Percentiles rank a stretch among this genome's conserved stretches.
These are phyloP conservation scores for Polytrichum formosum DNA, from an alignment of 225 moss, liverwort and hornwort genomes.

Conservation along the genomic window DNA sequence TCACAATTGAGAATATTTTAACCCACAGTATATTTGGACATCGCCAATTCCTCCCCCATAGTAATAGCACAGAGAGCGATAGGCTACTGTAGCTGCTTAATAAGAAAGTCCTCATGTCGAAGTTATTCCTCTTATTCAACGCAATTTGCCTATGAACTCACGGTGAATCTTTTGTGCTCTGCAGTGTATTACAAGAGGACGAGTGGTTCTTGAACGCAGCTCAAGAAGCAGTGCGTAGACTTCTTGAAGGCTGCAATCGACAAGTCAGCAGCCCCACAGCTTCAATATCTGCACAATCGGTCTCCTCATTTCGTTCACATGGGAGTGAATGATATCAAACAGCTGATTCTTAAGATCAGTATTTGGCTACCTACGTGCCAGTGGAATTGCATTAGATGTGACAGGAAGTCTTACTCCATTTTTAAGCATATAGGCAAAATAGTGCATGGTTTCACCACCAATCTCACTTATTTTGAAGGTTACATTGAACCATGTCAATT, in stretches of 20 bases:
- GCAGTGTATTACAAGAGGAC: slow-evolving; percentile 76
- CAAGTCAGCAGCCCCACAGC: slow-evolving; percentile 87
- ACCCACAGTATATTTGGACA: too few species aligned
- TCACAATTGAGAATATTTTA: too few species aligned
- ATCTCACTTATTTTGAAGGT: slow-evolving; percentile 11
- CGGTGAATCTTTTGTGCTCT: slow-evolving; percentile 3
- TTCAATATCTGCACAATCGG: slow-evolving; percentile 86
- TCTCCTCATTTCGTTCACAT: slow-evolving; percentile 77
- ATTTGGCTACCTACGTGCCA: slow-evolving; percentile 10
- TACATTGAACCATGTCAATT: slow-evolving; percentile 10
- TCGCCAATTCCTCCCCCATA: too few species aligned
- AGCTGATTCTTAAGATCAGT: slow-evolving; percentile 1
- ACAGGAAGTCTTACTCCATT: slow-evolving; percentile 15
- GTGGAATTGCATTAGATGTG: slow-evolving; percentile 9
- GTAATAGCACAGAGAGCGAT: too few species aligned
- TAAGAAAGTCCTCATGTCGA: not conserved
- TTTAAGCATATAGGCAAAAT: slow-evolving; percentile 13
- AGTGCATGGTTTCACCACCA: slow-evolving; percentile 10
- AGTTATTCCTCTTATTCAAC: not conserved
- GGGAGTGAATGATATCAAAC: slow-evolving; percentile 45
- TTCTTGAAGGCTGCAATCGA: slow-evolving; percentile 64
- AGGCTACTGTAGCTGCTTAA: too few species aligned
- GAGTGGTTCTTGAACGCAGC: slow-evolving; percentile 79
- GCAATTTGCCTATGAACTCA: not conserved
- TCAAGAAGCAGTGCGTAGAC: slow-evolving; percentile 65